Evolutionary conservation across 2,329 filamentous ascomycete species (phyloP), one percentile per base, ranked within the genome.

Genomic region (Pseudophaeomoniella oleicola): DNA sequence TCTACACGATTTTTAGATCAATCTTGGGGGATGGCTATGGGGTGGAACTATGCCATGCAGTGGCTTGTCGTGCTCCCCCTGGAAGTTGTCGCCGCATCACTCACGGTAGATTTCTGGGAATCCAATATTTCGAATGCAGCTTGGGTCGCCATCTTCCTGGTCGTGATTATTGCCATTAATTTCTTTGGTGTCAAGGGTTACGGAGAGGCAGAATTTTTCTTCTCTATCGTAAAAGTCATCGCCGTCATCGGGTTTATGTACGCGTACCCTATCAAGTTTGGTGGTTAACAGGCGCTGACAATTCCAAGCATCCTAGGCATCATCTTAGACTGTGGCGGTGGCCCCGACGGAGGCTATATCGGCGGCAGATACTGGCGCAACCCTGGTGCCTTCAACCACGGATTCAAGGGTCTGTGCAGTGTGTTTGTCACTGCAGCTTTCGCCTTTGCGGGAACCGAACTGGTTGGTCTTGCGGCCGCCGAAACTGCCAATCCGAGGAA

Each of bases 1-100:
- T 90, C 87, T 13, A 94, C 85, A 18, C 75, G 88, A 13, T 94
- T 96, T 50, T 59, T 96, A 13, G 86, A 94, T 51, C 88, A 87
- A 1, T 87, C 46, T 19, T 49, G 48, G 59, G 60, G 59, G 2
- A 63, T 63, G 36, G 59, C 59, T 16, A 58, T 63, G 50, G 60
- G 59, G 12, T 63, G 59, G 60, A 57, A 62, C 37, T 90, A 93
- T 53, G 82, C 81, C 4, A 58, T 93, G 44, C 79, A 86, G 56
- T 93, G 86, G 85, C 68, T 90, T 2, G 71, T 83, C 30, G 75
- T 87, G 0, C 57, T 93, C 16, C 85, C 85, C 0, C 67, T 92
- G 33, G 85, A 93, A 54, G 76, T 93, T 37, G 81, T 87, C 38
- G 79, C 81, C 3, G 84, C 83, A 4, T 80, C 81, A 4, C 71